Percentiles rank a stretch among this genome's conserved stretches.
These are phyloP conservation scores for Nemophila menziesii DNA, from an alignment of 257 asterid species.

Conservation along the genomic window DNA sequence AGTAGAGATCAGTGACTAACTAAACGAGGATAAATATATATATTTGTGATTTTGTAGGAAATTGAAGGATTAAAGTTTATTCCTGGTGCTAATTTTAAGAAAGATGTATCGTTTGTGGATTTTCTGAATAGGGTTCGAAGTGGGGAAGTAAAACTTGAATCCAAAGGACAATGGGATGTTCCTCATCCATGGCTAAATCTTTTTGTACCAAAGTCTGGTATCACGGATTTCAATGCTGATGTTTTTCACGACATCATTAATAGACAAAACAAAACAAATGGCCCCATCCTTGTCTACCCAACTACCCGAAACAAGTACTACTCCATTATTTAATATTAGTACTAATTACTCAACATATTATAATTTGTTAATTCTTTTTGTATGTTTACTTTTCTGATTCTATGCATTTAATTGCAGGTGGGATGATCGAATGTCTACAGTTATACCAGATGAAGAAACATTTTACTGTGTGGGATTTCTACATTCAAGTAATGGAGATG, in stretches of 20 bases:
- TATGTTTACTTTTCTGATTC: neutral
- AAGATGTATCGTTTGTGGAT: conserved; percentile 28
- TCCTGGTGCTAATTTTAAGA: conserved; percentile 30
- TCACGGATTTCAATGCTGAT: conserved; percentile 39
- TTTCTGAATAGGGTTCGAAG: conserved; percentile 46
- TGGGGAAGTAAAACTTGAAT: conserved; percentile 28
- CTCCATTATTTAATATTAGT: neutral
- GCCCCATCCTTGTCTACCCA: conserved; percentile 76
- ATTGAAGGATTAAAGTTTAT: conserved; percentile 21
- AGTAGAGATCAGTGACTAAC: too few relatives aligned
- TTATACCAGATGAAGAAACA: conserved; percentile 22
- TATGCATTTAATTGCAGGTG: conserved; percentile 16
- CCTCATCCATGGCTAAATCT: conserved; percentile 86
- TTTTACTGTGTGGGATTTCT: conserved; percentile 26
- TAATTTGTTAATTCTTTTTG: too few relatives aligned
- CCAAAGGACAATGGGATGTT: conserved; percentile 26
- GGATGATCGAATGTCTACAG: conserved; percentile 30
- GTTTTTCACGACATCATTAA: conserved; percentile 50
- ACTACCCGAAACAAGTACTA: conserved; percentile 34
- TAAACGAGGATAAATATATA: too few relatives aligned
- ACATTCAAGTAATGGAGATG: conserved; percentile 14
- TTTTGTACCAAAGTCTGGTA: conserved; percentile 52
- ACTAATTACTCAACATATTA: neutral
- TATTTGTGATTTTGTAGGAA: conserved; percentile 20
- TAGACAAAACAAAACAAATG: conserved; percentile 27